Evolutionary conservation across 345 rosid genomes (phyloP), one percentile per base, ranked within the genome.

Genomic region (Ricinus communis): DNA sequence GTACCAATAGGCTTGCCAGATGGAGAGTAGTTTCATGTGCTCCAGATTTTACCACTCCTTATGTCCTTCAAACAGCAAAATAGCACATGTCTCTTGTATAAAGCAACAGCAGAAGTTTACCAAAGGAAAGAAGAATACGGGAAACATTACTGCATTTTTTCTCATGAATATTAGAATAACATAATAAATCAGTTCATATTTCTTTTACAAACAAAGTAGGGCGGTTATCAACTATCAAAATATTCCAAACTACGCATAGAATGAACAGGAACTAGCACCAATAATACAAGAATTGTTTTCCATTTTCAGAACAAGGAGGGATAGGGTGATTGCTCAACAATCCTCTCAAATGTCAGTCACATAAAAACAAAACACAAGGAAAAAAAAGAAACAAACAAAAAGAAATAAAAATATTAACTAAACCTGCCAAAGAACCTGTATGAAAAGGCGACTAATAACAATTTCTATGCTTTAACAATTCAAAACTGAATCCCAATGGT

Each of bases 401-500:
- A 43, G 31, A 5, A 33, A 40, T 18, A 4, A 27, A 45, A 51
- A 24, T 38, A 19, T 47, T 0, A 62, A 5, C 75, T 69, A 71
- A 8, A 57, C 70, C 78, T 52, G 43, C 45, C 36, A 61, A 76
- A 51, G 66, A 56, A 68, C 77, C 74, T 65, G 74, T 83, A 51
- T 64, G n/a, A 31, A 11, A 61, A 33, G 66, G 51, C 21, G 30
- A 22, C 62, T 53, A 71, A 52, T 36, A 66, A 71, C 62, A 72
- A 67, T 64, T 70, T 80, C 82, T 76, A 62, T 61, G 65, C 60
- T 49, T 55, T 59, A 25, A 50, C 25, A 15, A 72, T 43, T 77
- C 74, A 77, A 69, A 84, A 76, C 51, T 56, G 70, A 75, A 69
- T 43, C 65, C 68, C 53, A 19, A 67, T 8, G 68, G 70, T 3